A percentile compares a stretch with the other conserved stretches of the same genome.
Conservation (phyloP, 176 grass and related monocot species). For the Cocos nucifera region DNA sequence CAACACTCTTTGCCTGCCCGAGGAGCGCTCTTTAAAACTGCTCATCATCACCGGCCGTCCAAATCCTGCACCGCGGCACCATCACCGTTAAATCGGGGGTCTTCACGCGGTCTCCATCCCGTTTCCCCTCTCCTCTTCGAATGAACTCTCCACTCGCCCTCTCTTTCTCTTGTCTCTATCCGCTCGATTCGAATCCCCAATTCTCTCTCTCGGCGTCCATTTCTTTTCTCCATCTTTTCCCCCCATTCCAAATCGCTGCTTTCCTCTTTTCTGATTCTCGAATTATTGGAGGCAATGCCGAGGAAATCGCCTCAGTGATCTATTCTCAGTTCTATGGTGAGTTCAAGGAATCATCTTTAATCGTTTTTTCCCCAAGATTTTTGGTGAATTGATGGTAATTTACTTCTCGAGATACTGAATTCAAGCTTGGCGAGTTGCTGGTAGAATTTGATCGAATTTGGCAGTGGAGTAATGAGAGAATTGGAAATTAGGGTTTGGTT, state of each 20-base stretch:
- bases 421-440: background rate
- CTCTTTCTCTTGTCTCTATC: background rate
- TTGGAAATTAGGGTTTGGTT: constrained; percentile 10
- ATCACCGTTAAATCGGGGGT: no score
- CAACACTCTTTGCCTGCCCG: no score
- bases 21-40: no score
- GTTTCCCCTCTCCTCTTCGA: no score
- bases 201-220: background rate
- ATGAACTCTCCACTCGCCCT: background rate
- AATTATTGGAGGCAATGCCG: constrained; percentile 2
- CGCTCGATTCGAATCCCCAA: constrained; percentile 21
- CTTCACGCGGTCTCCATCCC: no score
- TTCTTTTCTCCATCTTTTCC: background rate
- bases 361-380: background rate
- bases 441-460: background rate
- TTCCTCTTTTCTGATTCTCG: background rate
- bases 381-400: background rate
- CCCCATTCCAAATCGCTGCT: background rate
- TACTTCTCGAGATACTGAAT: background rate
- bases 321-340: no score
- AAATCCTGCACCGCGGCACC: no score
- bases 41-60: no score
- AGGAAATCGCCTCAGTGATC: constrained; percentile 5
- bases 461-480: background rate
- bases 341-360: no score